Conservation (phyloP, 2,329 filamentous ascomycete species). For the Monosporascus sp. region DNA sequence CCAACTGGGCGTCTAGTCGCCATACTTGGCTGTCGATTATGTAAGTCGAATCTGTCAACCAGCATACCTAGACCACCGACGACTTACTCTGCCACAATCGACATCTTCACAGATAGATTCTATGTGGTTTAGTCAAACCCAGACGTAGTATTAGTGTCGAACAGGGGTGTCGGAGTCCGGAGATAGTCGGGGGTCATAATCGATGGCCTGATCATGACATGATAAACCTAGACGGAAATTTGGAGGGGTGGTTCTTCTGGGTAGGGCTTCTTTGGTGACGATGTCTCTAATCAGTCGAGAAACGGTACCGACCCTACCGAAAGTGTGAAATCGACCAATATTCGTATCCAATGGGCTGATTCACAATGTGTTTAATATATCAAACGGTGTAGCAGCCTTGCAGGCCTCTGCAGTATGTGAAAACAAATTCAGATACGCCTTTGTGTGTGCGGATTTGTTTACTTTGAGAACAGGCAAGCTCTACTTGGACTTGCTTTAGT, state of each 20-base stretch:
- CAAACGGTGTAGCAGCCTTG: neutral
- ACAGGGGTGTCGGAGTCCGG: neutral
- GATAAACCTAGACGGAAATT: neutral
- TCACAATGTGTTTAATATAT: neutral
- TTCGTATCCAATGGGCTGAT: neutral
- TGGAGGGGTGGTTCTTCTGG: neutral
- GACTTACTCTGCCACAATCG: slow-evolving; percentile 44
- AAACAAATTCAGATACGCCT: too few relatives aligned
- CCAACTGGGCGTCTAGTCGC: slow-evolving; percentile 59
- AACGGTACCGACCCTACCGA: neutral
- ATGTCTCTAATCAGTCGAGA: neutral
- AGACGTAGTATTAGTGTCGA: neutral
- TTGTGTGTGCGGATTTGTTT: too few relatives aligned
- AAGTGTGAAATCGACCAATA: neutral
- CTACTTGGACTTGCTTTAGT: too few relatives aligned
- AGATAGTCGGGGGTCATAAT: neutral
- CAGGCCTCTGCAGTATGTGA: too few relatives aligned
- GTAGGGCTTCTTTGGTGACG: neutral
- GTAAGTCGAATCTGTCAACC: slow-evolving; percentile 5
- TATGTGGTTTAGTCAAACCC: neutral
- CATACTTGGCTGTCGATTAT: slow-evolving; percentile 48
- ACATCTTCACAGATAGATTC: slow-evolving; percentile 29
- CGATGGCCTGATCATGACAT: neutral
- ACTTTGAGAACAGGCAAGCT: too few relatives aligned
- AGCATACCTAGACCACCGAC: slow-evolving; percentile 6